These are phyloP conservation scores for Huiozyma naganishii DNA, from an alignment of 805 yeast genomes.

Conservation along the genomic window DNA sequence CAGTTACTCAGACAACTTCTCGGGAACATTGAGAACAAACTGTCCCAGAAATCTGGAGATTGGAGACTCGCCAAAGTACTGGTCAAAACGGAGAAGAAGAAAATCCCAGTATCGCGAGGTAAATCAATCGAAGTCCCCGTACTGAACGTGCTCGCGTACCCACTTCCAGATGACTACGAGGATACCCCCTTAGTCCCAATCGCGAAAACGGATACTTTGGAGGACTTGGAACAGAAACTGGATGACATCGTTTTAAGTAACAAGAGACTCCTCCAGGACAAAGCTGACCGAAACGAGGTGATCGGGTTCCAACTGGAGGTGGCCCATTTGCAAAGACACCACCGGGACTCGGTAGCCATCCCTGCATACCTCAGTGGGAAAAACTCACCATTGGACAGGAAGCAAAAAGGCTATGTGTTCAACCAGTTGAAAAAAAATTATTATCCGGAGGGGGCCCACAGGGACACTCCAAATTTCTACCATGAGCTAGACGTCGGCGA, in stretches of 20 bases:
- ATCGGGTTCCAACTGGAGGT: constrained; percentile 32
- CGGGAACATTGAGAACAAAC: constrained; percentile 25
- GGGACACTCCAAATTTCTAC: constrained; percentile 20
- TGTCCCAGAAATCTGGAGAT: constrained; percentile 8
- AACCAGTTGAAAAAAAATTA: constrained; percentile 23
- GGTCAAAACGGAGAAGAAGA: constrained; percentile 11
- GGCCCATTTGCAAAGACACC: constrained; percentile 29
- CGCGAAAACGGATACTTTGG: not conserved
- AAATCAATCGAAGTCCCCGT: constrained; percentile 15
- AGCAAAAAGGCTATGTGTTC: constrained; percentile 38
- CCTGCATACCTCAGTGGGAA: constrained; percentile 15
- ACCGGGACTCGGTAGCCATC: constrained; percentile 11
- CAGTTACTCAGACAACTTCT: constrained; percentile 40
- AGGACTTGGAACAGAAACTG: constrained; percentile 10
- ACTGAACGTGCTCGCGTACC: constrained; percentile 27
- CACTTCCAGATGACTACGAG: constrained; percentile 23
- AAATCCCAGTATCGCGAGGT: constrained; percentile 2
- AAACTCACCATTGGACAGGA: constrained; percentile 22
- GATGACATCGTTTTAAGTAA: not conserved
- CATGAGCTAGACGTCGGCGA: constrained; percentile 18
- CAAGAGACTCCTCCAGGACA: not conserved
- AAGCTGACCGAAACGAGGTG: constrained; percentile 6
- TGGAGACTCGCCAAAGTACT: constrained; percentile 18
- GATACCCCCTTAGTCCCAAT: constrained; percentile 5
- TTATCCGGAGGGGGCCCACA: constrained; percentile 8